A percentile compares a stretch with the other conserved stretches of the same genome.
Evolutionary conservation across 1,139 yeast species (phyloP).

Genomic region (Hansenula sp.): DNA sequence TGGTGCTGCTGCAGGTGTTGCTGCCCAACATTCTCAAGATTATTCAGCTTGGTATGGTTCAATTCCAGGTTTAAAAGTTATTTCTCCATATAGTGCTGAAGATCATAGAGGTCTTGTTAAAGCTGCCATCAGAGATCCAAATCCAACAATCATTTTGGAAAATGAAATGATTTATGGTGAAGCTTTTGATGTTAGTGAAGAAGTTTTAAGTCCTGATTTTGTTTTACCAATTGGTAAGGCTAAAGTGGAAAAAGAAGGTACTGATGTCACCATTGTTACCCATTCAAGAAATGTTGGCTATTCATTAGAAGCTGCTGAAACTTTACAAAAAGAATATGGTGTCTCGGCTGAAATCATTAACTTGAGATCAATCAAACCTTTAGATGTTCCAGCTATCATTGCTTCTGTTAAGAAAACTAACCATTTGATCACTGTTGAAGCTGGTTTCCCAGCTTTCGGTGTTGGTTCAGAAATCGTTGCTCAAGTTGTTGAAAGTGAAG

Average conservation of each 20-base stretch:
- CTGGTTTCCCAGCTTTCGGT: constrained; percentile 98
- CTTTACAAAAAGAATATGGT: constrained; percentile 77
- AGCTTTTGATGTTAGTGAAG: constrained; percentile 84
- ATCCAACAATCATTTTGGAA: constrained; percentile 94
- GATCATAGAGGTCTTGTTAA: constrained; percentile 95
- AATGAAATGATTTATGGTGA: constrained; percentile 95
- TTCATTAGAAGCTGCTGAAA: constrained; percentile 87
- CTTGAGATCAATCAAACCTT: constrained; percentile 95
- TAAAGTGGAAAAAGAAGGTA: constrained; percentile 89
- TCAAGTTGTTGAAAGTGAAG: constrained; percentile 97
- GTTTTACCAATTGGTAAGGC: constrained; percentile 94
- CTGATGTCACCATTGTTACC: constrained; percentile 84
- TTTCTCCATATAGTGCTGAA: constrained; percentile 93
- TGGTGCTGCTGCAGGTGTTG: constrained; percentile 99
- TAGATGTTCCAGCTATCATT: constrained; percentile 84
- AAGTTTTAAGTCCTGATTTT: constrained; percentile 82
- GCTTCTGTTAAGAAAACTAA: constrained; percentile 94
- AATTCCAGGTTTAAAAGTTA: constrained; percentile 95
- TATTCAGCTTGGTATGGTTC: constrained; percentile 98
- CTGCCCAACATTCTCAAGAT: constrained; percentile 98
- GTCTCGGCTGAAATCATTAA: constrained; percentile 92
- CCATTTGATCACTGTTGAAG: constrained; percentile 93
- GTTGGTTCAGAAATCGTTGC: constrained; percentile 98
- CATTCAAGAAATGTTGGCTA: constrained; percentile 88
- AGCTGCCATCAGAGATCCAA: constrained; percentile 97